Evolutionary conservation across 1,139 yeast species (phyloP).

Genomic region (Blastobotrys petasosporus): DNA sequence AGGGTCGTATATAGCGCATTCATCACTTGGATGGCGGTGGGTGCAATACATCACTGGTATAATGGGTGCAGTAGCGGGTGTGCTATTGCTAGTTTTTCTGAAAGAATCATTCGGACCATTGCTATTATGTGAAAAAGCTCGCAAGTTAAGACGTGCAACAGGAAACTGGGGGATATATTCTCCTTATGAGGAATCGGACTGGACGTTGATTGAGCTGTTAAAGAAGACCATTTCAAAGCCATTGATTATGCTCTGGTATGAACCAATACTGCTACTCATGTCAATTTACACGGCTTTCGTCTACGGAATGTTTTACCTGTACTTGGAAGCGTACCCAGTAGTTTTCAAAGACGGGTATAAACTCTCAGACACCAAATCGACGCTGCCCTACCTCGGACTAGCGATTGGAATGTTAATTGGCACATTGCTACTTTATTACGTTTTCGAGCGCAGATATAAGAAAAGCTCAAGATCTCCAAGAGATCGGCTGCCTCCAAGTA

Average conservation of each 20-base stretch:
- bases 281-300: slow-evolving; percentile 74
- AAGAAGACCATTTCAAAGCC: slow-evolving; percentile 69
- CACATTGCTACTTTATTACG: slow-evolving; percentile 1
- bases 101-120: slow-evolving; percentile 43
- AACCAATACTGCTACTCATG: slow-evolving; percentile 63
- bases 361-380: slow-evolving; percentile 44
- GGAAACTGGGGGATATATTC: slow-evolving; percentile 76
- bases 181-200: slow-evolving; percentile 64
- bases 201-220: slow-evolving; percentile 55
- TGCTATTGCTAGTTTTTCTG: slow-evolving; percentile 33
- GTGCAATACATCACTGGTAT: slow-evolving; percentile 48
- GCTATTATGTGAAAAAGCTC: slow-evolving; percentile 42
- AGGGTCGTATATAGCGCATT: slow-evolving; percentile 33
- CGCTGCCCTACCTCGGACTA: slow-evolving; percentile 36
- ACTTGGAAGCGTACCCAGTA: slow-evolving; percentile 72
- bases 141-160: slow-evolving; percentile 41
- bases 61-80: slow-evolving; percentile 37
- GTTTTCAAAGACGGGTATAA: slow-evolving; percentile 59
- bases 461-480: slow-evolving; percentile 50
- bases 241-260: slow-evolving; percentile 54
- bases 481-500: slow-evolving; percentile 68
- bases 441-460: slow-evolving; percentile 30
- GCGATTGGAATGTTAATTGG: slow-evolving; percentile 44
- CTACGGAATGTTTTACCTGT: slow-evolving; percentile 74
- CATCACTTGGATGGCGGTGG: slow-evolving; percentile 52